Base-by-base conservation (phyloP, 768 basidiomycete species). In the Xanthoconium stramineum region DNA sequence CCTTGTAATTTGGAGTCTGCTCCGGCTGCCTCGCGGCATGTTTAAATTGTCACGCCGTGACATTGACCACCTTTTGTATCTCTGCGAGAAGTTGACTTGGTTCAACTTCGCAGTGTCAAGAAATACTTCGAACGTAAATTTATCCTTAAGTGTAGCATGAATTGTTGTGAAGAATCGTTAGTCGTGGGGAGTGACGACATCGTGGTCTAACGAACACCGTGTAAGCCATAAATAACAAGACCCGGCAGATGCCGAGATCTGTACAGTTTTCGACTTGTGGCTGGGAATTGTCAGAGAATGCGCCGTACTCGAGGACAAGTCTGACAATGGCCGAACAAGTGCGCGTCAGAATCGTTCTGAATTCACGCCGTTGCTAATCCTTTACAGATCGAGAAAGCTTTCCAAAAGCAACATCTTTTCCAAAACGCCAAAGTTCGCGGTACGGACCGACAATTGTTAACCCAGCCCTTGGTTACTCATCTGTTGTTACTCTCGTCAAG, bases 371-470 rank as follows among this genome's bases (percentile, higher is more conserved):
- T 28, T 19, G 36, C 52, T 57, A 14, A 17, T 47, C 14, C 19
- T 44, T 52, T 47, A 15, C 69, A 98, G 89, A 86, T 95, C 72
- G 95, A 98, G 78, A 97, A 96, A 78, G 91, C 92, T 60, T 99
- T 82, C 82, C 95, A 97, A 78, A 97, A 97, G 80, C 97, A 99
- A 76, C 83, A 87, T 72, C 83, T 99, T 73, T 99, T 99, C 86
- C 94, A 96, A 78, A 96, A 96, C 78, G 82, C 91, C 74, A 98
- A 98, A 83, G 80, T 84, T 64, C 87, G 86, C 70, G 91, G 94
- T 95, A 76, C 70, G 91, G 85, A 56, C 53, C 45, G 57, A 54
- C 50, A 43, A 20, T 58, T 42, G 30, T 53, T 24, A 32, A 29
- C 56, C 47, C 54, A 17, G 40, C 39, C 42, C 20, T 35, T 13